A percentile compares a stretch with the other conserved stretches of the same genome.
Evolutionary conservation across 768 basidiomycete genomes (phyloP).

Genomic region (Phlegmacium glaucopus): DNA sequence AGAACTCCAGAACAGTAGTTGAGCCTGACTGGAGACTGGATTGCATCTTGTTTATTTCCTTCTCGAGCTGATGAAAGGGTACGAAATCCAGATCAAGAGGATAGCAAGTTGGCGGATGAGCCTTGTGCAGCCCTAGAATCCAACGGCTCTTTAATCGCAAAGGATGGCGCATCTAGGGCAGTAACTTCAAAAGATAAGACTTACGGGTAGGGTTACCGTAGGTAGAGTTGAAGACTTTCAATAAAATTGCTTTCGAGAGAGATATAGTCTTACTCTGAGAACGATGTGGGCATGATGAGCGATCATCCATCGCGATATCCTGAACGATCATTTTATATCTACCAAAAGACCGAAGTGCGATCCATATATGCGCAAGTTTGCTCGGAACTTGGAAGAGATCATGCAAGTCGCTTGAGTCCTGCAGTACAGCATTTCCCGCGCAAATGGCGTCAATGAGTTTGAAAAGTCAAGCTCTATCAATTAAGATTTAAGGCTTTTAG

Average conservation of each 20-base stretch:
- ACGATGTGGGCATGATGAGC: conserved; percentile 15
- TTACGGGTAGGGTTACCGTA: no score
- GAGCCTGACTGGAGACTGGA: conserved; percentile 12
- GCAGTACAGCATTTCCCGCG: conserved; percentile 41
- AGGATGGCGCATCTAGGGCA: no score
- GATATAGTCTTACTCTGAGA: background rate
- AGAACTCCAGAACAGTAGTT: conserved; percentile 27
- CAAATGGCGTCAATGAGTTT: conserved; percentile 33
- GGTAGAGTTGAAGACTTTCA: no score
- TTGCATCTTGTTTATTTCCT: conserved; percentile 20
- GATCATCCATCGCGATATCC: conserved; percentile 34
- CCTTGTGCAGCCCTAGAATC: no score
- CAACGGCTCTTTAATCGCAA: no score
- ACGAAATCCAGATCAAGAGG: conserved; percentile 11
- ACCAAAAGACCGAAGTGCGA: conserved; percentile 32
- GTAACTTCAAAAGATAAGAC: no score
- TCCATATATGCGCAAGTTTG: conserved; percentile 31
- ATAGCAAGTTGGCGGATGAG: background rate
- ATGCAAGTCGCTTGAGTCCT: conserved; percentile 36
- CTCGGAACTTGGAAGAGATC: conserved; percentile 35
- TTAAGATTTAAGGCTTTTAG: background rate
- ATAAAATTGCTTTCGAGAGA: no score
- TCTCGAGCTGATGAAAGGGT: conserved; percentile 19
- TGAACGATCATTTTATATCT: conserved; percentile 29
- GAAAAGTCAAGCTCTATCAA: conserved; percentile 23